Evolutionary conservation across 257 asterid species (phyloP).

Genomic region (Solanum etuberosum): DNA sequence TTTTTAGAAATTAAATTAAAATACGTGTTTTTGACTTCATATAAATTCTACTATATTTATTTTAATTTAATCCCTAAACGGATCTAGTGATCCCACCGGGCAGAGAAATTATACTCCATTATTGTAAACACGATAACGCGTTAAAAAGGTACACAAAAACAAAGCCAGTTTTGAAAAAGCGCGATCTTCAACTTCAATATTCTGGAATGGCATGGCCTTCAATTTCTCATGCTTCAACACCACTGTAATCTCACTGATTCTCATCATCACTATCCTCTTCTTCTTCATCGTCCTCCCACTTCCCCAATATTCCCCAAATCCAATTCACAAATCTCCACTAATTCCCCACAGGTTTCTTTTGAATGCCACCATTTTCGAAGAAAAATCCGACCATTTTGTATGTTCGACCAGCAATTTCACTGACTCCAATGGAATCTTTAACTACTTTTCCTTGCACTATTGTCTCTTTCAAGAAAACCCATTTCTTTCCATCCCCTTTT

Average conservation of each 20-base stretch:
- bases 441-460: conserved; percentile 47
- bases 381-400: conserved; percentile 19
- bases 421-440: conserved; percentile 46
- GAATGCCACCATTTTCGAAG: neutral
- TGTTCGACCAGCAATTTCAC: conserved; percentile 15
- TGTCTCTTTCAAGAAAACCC: conserved; percentile 45
- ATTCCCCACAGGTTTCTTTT: conserved; percentile 15
- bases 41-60: neutral
- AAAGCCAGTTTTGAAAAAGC: neutral
- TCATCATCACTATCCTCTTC: conserved; percentile 35
- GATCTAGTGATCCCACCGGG: neutral
- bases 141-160: neutral
- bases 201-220: conserved; percentile 75
- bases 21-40: neutral
- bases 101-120: neutral
- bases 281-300: conserved; percentile 24
- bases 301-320: conserved; percentile 9
- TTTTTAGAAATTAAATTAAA: too few species aligned
- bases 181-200: neutral
- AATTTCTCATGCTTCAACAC: conserved; percentile 18
- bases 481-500: conserved; percentile 53
- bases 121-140: neutral
- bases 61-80: neutral
- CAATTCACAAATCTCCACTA: conserved; percentile 2
- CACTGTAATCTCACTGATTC: conserved; percentile 30